Base-by-base conservation (phyloP, 163 green algal species). In the Chlamydomonas reinhardtii region DNA sequence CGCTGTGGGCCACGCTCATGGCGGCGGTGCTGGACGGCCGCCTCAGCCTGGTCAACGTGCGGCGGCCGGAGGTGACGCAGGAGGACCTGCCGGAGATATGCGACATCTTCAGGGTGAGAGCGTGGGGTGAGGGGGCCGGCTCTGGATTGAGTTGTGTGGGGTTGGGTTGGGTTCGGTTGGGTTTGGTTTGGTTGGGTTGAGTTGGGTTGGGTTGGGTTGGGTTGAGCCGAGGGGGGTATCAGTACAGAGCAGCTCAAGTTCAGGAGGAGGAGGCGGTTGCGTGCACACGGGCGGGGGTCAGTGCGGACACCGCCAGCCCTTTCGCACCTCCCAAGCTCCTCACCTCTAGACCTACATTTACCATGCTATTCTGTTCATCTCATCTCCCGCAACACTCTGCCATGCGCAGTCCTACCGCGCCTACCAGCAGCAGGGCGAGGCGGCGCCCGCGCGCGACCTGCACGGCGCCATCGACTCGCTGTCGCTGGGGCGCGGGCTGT, bases 401-500 rank as follows among this genome's bases (percentile, higher is more conserved):
- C 72, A 5, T 66, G 22, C 73, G 6, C 77, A 85, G 77, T 16
- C 77, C 31, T 85, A 85, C 66, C 65, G 66, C 48, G 17, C 77
- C 66, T 85, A 85, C 77, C 77, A 76, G 65, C 77, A 35, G 34
- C 65, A 76, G 69, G 77, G 66, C 66, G 77, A 76, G 77, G 19
- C n/a, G 5, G 77, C 77, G 24, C n/a, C 24, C 15, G 17, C 35
- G 19, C 14, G 24, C 64, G 48, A 76, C 65, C 43, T 85, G 27
- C 66, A 85, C 65, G 48, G 66, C 66, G 27, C 76, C 65, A 85
- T 68, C 31, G 48, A 76, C 66, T 37, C 65, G n/a, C 66, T 69
- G 6, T 35, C 43, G 3, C 77, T 85, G 31, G 77, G 77, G 48
- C 65, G 77, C 43, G 39, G 66, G 43, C 48, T 85, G 25, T 54